Evolutionary conservation across 371 early-diverging fungal species (phyloP), one percentile per base, ranked within the genome.

Genomic region (Blastocladiella emersonii): DNA sequence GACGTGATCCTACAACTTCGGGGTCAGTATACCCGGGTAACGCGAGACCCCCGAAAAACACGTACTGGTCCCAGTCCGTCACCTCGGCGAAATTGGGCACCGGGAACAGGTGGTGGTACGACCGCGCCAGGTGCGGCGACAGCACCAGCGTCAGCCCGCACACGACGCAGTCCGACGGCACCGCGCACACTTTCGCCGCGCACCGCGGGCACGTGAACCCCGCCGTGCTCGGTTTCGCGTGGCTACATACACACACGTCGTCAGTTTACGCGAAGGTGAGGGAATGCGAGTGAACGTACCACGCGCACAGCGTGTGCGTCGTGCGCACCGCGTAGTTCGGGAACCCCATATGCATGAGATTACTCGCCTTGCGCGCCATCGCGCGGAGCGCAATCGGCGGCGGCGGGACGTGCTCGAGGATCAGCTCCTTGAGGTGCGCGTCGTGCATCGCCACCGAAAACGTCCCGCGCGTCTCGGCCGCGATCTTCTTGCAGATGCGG

Each of bases 61-160:
- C 13, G 17, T 30, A 51, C 53, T 51, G 13, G 15, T 25, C 1
- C 57, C 65, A 64, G 6, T 66, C 37, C 15, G 32, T 51, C 13
- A 76, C 60, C 56, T 78, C 78, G 32, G 37, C 44, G 61, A 64
- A 79, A 23, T 66, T 65, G 23, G 62, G 82, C 19, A 90, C 85
- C 6, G 98, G 96, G 69, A 95, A 95, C 61, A 97, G 76, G 63
- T 95, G 95, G 66, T 93, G 95, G 69, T 94, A 95, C n/a, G 92
- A 91, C 61, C 96, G 67, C 7, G 95, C 95, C 61, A 97, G 68
- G 72, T 92, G 86, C 23, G 96, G 95, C 39, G 88, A 87, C 12
- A 94, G 90, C 1, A 95, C 91, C 37, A 97, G 70, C 0, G 92
- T 88, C 63, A 97, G 76, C 0, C 82, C 84, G 71, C 96, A 97